Conservation (phyloP, 1,139 yeast species). For the Blastobotrys raffinosifermentans region DNA sequence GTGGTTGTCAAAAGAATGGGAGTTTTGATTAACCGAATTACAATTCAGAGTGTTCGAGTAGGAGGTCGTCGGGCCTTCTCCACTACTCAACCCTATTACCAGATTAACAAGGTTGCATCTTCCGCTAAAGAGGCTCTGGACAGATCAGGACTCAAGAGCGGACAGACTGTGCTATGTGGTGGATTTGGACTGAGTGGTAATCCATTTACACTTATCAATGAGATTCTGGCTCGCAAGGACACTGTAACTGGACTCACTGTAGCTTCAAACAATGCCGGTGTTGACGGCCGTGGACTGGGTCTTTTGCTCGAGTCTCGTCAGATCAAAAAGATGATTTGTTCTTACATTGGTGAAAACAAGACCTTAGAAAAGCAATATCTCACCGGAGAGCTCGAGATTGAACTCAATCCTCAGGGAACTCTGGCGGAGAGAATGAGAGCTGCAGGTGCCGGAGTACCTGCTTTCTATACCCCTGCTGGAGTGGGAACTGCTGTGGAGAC, state of each 20-base stretch:
- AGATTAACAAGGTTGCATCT: too few relatives aligned
- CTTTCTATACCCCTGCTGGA: conserved; percentile 47
- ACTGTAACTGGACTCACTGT: conserved; percentile 38
- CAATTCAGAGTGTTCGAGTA: too few relatives aligned
- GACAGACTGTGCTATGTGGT: conserved; percentile 42
- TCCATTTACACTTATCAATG: conserved; percentile 42
- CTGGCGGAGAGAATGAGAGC: conserved; percentile 46
- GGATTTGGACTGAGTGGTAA: conserved; percentile 48
- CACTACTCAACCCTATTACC: too few relatives aligned
- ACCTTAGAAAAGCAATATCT: conserved; percentile 39
- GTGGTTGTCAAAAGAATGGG: too few relatives aligned
- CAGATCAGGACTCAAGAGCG: too few relatives aligned
- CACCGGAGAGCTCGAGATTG: conserved; percentile 41
- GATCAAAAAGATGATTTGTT: conserved; percentile 41
- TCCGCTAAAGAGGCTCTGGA: too few relatives aligned
- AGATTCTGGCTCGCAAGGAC: conserved; percentile 30
- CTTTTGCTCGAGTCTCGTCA: conserved; percentile 40
- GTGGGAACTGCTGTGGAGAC: conserved; percentile 46
- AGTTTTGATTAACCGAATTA: too few relatives aligned
- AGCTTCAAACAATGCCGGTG: conserved; percentile 48
- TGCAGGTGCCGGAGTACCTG: conserved; percentile 47
- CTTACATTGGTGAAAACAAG: conserved; percentile 44
- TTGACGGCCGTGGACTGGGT: conserved; percentile 44
- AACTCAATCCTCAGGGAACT: conserved; percentile 48
- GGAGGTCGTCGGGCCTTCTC: too few relatives aligned